These are phyloP conservation scores for Pogostemon cablin DNA, from an alignment of 257 asterid species.

Conservation along the genomic window DNA sequence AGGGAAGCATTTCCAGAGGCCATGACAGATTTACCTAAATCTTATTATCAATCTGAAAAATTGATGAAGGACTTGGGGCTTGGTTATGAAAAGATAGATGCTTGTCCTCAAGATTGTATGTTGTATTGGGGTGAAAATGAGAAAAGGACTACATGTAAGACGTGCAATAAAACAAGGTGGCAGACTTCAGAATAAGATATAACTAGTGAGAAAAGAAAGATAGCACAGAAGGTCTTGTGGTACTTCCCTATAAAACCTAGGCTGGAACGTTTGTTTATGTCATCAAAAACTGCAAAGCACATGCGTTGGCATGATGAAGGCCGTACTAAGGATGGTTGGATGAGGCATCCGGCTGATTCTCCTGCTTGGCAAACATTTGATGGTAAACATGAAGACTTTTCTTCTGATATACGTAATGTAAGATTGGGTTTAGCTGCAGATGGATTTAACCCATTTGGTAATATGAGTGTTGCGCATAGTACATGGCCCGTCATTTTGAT, in stretches of 20 bases:
- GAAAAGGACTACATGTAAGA: not conserved
- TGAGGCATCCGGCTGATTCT: conserved; percentile 22
- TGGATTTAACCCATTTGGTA: too few species aligned
- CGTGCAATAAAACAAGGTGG: conserved; percentile 14
- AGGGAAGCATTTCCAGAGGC: conserved; percentile 23
- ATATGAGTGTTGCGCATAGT: too few species aligned
- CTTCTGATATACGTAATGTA: too few species aligned
- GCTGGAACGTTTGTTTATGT: not conserved
- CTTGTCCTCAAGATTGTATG: conserved; percentile 3
- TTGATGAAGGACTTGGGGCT: conserved; percentile 17
- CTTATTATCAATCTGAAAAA: conserved; percentile 13
- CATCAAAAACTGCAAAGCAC: conserved; percentile 21
- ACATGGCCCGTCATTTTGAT: too few species aligned
- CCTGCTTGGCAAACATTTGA: too few species aligned
- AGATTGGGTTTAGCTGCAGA: too few species aligned
- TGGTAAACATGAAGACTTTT: too few species aligned
- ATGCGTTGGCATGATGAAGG: conserved; percentile 17
- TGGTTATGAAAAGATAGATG: conserved; percentile 28
- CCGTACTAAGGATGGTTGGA: conserved; percentile 18
- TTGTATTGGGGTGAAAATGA: conserved; percentile 12
- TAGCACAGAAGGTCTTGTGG: conserved; percentile 17
- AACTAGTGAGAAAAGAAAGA: conserved; percentile 20
- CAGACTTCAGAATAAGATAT: not conserved
- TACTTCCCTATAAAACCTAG: conserved; percentile 22
- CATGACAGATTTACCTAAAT: conserved; percentile 12